Conservation (phyloP, 441 rosid species). For the Corymbia citriodora region DNA sequence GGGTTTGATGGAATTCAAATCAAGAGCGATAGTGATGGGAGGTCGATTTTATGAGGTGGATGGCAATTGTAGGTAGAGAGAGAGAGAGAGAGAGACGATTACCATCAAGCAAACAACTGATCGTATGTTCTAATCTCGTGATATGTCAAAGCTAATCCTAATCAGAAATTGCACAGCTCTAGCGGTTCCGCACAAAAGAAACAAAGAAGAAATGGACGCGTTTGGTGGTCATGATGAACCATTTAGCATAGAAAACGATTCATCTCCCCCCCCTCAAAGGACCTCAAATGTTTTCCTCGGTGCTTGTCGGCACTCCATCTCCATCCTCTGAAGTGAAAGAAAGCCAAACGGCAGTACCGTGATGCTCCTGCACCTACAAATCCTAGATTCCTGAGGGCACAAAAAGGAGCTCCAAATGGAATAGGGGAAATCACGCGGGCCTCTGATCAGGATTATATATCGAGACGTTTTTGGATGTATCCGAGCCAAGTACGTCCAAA, state of each 20-base stretch:
- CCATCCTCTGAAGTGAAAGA: neutral
- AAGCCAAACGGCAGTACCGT: neutral
- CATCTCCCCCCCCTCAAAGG: neutral
- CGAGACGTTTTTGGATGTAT: neutral
- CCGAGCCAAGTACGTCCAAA: neutral
- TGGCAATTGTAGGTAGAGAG: neutral
- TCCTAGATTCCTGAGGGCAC: neutral
- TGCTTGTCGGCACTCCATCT: neutral
- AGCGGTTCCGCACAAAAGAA: neutral
- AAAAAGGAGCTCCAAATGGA: neutral
- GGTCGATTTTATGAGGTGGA: too few relatives aligned
- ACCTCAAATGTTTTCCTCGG: neutral
- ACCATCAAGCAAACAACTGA: neutral
- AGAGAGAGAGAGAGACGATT: neutral
- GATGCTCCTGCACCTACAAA: neutral
- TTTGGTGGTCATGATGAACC: neutral
- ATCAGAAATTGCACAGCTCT: neutral
- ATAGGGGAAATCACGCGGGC: neutral
- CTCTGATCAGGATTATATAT: neutral
- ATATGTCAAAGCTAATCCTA: neutral
- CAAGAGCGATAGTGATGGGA: neutral
- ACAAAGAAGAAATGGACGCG: neutral
- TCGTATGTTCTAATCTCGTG: neutral
- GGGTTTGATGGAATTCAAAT: neutral
- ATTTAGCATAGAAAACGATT: neutral